phyloP scores from a whole-genome alignment of 176 grass and related monocot species.

The Ensete glaucum region DNA sequence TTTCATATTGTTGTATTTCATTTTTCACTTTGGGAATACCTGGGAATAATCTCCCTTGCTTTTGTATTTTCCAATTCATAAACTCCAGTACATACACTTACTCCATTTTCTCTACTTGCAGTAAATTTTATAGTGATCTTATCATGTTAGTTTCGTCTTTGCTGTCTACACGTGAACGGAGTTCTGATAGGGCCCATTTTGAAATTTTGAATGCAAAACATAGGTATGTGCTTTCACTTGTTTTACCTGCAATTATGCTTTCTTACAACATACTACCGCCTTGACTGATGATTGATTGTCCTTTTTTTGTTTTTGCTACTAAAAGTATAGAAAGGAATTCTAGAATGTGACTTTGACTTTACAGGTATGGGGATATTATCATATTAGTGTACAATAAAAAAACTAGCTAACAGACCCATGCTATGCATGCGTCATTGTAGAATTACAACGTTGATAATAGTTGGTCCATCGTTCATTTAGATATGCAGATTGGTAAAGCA shows the following conservation, averaged over 20 bases:
- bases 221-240: conserved; percentile 38
- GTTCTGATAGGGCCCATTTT: conserved; percentile 81
- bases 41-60: background rate
- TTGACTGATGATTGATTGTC: background rate
- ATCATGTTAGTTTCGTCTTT: conserved; percentile 78
- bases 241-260: background rate
- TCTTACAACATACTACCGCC: background rate
- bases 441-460: no score
- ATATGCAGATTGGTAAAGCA: no score
- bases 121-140: conserved; percentile 81
- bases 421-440: no score
- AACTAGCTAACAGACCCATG: no score
- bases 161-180: conserved; percentile 73
- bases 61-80: conserved; percentile 9
- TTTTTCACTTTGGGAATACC: background rate
- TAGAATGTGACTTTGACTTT: background rate
- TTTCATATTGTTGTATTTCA: background rate
- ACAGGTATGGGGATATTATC: background rate
- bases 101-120: conserved; percentile 30
- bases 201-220: conserved; percentile 81
- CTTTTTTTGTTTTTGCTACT: background rate
- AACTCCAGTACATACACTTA: conserved; percentile 5
- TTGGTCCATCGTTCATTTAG: no score
- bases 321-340: background rate
- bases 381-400: background rate